phyloP scores from a whole-genome alignment of 495 filamentous ascomycete genomes.

The Elasticomyces elasticus region DNA sequence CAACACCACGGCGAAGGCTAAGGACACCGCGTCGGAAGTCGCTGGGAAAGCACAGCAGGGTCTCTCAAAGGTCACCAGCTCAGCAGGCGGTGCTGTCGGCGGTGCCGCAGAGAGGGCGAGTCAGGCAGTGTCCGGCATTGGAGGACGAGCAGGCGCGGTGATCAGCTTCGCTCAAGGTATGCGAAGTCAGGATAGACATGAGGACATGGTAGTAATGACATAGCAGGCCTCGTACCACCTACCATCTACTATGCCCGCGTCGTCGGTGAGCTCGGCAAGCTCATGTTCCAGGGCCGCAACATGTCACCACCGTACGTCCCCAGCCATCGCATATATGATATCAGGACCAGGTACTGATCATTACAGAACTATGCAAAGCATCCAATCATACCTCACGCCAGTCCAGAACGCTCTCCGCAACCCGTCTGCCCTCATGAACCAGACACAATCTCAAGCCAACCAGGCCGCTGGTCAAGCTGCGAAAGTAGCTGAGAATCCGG shows the following conservation, averaged over 20 bases:
- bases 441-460: constrained; percentile 12
- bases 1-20: constrained; percentile 51
- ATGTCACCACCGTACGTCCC: constrained; percentile 84
- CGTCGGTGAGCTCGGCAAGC: constrained; percentile 70
- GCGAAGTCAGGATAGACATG: constrained; percentile 25
- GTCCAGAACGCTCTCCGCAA: constrained; percentile 56
- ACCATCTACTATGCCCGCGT: constrained; percentile 87
- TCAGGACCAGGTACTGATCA: background rate
- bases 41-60: constrained; percentile 74
- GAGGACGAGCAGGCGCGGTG: constrained; percentile 73
- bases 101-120: constrained; percentile 55
- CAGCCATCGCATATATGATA: background rate
- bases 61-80: constrained; percentile 69
- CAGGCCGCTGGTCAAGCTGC: constrained; percentile 14
- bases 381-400: constrained; percentile 80
- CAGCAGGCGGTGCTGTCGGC: constrained; percentile 66
- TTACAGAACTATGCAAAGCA: constrained; percentile 47
- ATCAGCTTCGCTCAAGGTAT: constrained; percentile 80
- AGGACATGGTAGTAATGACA: background rate
- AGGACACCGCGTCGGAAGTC: constrained; percentile 52
- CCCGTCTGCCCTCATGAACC: constrained; percentile 41
- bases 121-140: constrained; percentile 61
- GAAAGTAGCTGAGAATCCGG: constrained; percentile 35
- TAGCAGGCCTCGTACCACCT: constrained; percentile 69
- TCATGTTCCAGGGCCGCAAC: constrained; percentile 79